Base-by-base conservation (phyloP, 805 yeast species). In the Pichia nakasei region DNA sequence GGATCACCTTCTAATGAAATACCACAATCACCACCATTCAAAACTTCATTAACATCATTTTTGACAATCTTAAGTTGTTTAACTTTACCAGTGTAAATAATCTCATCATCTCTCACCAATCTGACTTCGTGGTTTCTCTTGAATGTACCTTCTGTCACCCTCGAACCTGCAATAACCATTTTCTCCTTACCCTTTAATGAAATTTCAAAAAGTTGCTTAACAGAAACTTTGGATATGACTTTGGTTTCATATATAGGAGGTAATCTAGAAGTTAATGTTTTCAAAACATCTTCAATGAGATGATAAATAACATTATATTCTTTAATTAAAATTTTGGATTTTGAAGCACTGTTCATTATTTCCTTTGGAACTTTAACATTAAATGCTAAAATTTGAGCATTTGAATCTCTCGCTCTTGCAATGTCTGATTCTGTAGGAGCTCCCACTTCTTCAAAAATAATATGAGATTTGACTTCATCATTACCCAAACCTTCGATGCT, bases 11-110 rank as follows among this genome's bases (percentile, higher is more conserved):
- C 73, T 50, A 93, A 78, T 0, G 86, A 67, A 21, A 91, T 59
- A 42, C 98, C 98, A 68, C 97, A 93, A 53, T 93, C 98, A 24
- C 75, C 74, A 24, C 96, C 97, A 63, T 85, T 89, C 46, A 76
- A 76, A 9, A 85, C 85, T 55, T 83, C 91, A 2, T 65, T 52
- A 5, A 82, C 84, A 52, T 85, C 94, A 37, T 85, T 89, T 59
- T 86, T 87, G 42, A 78, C 80, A 48, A 84, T 85, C 63, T 85
- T 88, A 60, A 93, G 70, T 7, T 91, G 79, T 3, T 80, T 74
- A 8, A 93, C 59, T 27, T 59, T 65, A 12, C 69, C 73, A 9
- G 63, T 50, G 51, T 63, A 68, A 6, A 59, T 47, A 11, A 66
- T 61, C 24, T 54, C 54, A 2, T 95, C 96, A 35, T 70, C 65